Percentiles rank a stretch among this genome's conserved stretches.
Conservation (phyloP, 768 basidiomycete species). For the Myochromella boudieri region DNA sequence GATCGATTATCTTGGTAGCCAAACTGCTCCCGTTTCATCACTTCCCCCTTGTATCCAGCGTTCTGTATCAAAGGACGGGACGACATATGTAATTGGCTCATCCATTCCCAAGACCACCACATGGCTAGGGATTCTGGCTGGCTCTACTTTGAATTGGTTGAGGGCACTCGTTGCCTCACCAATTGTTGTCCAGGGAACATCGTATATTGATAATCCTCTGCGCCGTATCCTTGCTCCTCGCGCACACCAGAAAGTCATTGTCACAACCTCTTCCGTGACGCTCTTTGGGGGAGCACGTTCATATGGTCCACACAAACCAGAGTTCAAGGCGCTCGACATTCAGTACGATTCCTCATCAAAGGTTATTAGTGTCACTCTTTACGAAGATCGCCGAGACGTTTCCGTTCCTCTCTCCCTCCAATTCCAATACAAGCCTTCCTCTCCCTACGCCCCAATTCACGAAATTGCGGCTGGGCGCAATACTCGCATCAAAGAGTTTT, state of each 20-base stretch:
- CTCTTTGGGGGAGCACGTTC: slow-evolving; percentile 82
- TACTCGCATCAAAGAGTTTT: slow-evolving; percentile 91
- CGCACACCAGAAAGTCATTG: slow-evolving; percentile 70
- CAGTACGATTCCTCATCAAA: slow-evolving; percentile 50
- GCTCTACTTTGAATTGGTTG: slow-evolving; percentile 82
- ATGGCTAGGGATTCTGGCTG: slow-evolving; percentile 87
- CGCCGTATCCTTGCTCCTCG: slow-evolving; percentile 86
- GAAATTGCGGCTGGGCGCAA: slow-evolving; percentile 85
- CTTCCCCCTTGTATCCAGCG: slow-evolving; percentile 40
- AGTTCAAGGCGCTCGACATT: slow-evolving; percentile 85
- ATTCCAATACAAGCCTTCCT: slow-evolving; percentile 85
- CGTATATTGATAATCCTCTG: slow-evolving; percentile 88
- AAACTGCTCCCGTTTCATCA: slow-evolving; percentile 33
- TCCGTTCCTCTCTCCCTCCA: slow-evolving; percentile 80
- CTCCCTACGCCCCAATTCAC: slow-evolving; percentile 91
- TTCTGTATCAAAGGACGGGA: slow-evolving; percentile 39
- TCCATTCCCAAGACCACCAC: slow-evolving; percentile 56
- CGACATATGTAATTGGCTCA: slow-evolving; percentile 51
- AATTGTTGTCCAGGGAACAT: slow-evolving; percentile 83
- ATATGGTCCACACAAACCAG: slow-evolving; percentile 64
- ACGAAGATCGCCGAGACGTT: slow-evolving; percentile 76
- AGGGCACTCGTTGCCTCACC: slow-evolving; percentile 79
- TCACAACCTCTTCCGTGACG: slow-evolving; percentile 60
- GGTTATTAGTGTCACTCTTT: slow-evolving; percentile 70
- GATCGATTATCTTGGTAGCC: slow-evolving; percentile 76